These are phyloP conservation scores for Theobroma grandiflorum DNA, from an alignment of 441 rosid genomes.

Conservation along the genomic window DNA sequence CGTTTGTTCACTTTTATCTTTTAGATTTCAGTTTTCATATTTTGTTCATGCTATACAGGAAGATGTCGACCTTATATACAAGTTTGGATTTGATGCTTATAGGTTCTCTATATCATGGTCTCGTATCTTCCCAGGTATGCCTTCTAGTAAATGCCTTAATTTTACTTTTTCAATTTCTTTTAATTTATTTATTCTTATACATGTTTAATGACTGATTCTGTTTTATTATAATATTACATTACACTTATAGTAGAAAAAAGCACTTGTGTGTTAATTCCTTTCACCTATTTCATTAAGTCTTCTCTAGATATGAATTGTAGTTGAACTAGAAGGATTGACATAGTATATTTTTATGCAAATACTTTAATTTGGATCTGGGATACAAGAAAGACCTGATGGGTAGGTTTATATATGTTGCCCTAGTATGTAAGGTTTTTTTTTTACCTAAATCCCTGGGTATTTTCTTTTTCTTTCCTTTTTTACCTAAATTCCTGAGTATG, in stretches of 20 bases:
- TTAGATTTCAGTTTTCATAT: conserved; percentile 24
- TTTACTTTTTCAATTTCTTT: neutral
- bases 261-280: neutral
- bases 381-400: neutral
- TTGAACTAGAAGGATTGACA: neutral
- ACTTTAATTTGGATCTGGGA: conserved; percentile 5
- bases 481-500: neutral
- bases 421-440: neutral
- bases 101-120: conserved; percentile 95
- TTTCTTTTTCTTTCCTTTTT: neutral
- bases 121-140: conserved; percentile 88
- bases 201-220: neutral
- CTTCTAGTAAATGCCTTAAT: neutral
- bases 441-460: no score
- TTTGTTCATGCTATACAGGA: conserved; percentile 60
- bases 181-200: neutral
- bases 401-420: neutral
- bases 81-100: conserved; percentile 85
- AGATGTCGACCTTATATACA: conserved; percentile 73
- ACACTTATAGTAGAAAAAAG: neutral
- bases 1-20: neutral
- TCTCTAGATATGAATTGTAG: neutral
- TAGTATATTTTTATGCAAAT: neutral
- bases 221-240: neutral
- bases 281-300: neutral